These are phyloP conservation scores for Phytophthora kernoviae DNA, from an alignment of 352 stramenopile species.

Conservation along the genomic window DNA sequence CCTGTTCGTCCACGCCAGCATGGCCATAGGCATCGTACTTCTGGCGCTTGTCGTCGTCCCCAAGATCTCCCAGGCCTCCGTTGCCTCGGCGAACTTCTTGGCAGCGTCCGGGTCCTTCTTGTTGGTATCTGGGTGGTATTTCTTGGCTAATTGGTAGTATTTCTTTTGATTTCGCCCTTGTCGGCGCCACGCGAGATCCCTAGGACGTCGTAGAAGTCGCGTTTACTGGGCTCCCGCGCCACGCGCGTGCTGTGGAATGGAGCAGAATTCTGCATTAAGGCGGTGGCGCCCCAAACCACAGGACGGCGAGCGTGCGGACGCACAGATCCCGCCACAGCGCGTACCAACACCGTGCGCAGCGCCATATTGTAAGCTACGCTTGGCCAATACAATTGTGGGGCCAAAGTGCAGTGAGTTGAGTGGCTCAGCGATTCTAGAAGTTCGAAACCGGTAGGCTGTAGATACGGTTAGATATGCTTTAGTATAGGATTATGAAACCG, in stretches of 20 bases:
- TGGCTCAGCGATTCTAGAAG: neutral
- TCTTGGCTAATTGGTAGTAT: constrained; percentile 96
- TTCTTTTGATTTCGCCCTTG: constrained; percentile 98
- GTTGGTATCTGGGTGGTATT: constrained; percentile 99
- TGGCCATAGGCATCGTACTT: constrained; percentile 96
- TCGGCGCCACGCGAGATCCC: constrained; percentile 86
- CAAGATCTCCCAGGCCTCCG: constrained; percentile 94
- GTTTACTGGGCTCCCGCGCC: constrained; percentile 66
- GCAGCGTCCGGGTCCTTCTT: constrained; percentile 90
- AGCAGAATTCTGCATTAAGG: constrained; percentile 23
- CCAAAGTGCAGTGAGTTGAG: neutral
- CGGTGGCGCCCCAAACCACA: constrained; percentile 7
- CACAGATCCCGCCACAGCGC: constrained; percentile 19
- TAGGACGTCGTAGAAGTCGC: constrained; percentile 97
- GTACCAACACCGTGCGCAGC: constrained; percentile 37
- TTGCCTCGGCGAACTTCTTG: constrained; percentile 94
- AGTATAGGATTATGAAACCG: constrained; percentile 6
- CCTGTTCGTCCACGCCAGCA: constrained; percentile 92
- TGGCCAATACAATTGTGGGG: neutral
- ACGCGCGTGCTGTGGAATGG: constrained; percentile 73
- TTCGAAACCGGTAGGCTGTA: neutral
- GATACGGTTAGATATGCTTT: neutral
- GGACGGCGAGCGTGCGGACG: constrained; percentile 6
- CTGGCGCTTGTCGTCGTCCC: constrained; percentile 92
- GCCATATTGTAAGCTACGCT: constrained; percentile 8